phyloP scores from a whole-genome alignment of 1,284 basidiomycete genomes.

The Peniophora sp. region DNA sequence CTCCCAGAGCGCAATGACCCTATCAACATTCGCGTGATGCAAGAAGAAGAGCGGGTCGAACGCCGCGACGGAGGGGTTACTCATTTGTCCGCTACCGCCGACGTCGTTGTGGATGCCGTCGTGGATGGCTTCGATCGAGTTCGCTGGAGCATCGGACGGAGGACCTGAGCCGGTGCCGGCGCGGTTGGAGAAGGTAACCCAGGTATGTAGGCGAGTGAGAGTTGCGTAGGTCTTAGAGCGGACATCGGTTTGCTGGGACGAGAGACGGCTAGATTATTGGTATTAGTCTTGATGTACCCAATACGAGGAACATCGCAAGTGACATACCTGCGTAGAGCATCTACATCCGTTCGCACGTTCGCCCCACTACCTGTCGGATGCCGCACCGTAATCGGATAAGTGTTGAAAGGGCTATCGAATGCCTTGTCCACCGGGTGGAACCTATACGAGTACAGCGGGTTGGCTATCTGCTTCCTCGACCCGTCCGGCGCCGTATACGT shows the following conservation, averaged over 20 bases:
- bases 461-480: neutral
- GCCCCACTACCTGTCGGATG: slow-evolving; percentile 23
- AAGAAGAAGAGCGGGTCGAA: slow-evolving; percentile 44
- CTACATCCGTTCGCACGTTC: slow-evolving; percentile 24
- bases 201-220: slow-evolving; percentile 28
- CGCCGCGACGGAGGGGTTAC: slow-evolving; percentile 24
- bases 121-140: slow-evolving; percentile 44
- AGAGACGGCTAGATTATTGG: slow-evolving; percentile 6
- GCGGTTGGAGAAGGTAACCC: slow-evolving; percentile 40
- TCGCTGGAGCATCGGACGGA: slow-evolving; percentile 17
- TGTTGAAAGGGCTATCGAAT: slow-evolving; percentile 26
- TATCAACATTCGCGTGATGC: slow-evolving; percentile 39
- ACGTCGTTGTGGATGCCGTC: slow-evolving; percentile 34
- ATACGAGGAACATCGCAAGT: neutral
- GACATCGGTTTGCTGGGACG: slow-evolving; percentile 18
- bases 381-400: slow-evolving; percentile 34
- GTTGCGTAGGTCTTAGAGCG: slow-evolving; percentile 29
- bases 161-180: slow-evolving; percentile 25
- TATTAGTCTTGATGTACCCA: too few relatives aligned
- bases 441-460: slow-evolving; percentile 4
- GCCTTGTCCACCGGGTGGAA: slow-evolving; percentile 25
- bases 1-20: slow-evolving; percentile 36
- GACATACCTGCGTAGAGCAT: slow-evolving; percentile 21
- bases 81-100: slow-evolving; percentile 39
- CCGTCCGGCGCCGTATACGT: slow-evolving; percentile 1